phyloP scores from a whole-genome alignment of 2,329 filamentous ascomycete genomes.

The Scolecobasidium constrictum region DNA sequence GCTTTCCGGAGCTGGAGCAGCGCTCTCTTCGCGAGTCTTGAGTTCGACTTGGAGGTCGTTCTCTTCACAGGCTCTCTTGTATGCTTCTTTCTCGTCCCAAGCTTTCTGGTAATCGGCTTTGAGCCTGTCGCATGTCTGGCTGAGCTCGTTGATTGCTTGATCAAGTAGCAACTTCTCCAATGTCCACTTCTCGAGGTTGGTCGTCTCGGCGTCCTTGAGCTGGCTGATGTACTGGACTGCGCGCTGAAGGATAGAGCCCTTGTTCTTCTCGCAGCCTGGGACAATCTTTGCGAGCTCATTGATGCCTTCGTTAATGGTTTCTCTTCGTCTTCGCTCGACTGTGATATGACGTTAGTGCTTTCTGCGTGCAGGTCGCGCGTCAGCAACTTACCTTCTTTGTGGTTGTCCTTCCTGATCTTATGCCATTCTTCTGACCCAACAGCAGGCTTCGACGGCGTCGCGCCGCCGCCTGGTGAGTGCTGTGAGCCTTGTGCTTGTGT shows the following conservation, averaged over 20 bases:
- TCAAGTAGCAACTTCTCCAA: slow-evolving; percentile 83
- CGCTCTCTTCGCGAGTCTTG: background rate
- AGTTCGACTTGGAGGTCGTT: background rate
- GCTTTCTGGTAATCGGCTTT: slow-evolving; percentile 70
- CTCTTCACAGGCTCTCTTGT: slow-evolving; percentile 46
- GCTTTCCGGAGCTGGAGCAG: background rate
- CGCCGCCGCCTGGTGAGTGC: slow-evolving; percentile 12
- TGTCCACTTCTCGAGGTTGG: slow-evolving; percentile 92
- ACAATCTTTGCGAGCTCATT: slow-evolving; percentile 98
- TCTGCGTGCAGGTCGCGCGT: too few relatives aligned
- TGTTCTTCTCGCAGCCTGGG: slow-evolving; percentile 97
- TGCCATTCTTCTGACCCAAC: slow-evolving; percentile 99
- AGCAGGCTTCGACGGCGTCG: slow-evolving; percentile 52
- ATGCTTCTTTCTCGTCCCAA: slow-evolving; percentile 67
- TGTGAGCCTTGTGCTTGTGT: slow-evolving; percentile 33
- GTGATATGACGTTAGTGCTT: slow-evolving; percentile 20
- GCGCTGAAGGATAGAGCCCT: slow-evolving; percentile 88
- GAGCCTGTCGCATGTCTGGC: slow-evolving; percentile 75
- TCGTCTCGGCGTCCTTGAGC: slow-evolving; percentile 84
- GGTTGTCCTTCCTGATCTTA: slow-evolving; percentile 91
- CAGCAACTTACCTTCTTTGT: slow-evolving; percentile 85
- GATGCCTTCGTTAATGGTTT: slow-evolving; percentile 98
- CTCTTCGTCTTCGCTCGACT: slow-evolving; percentile 93
- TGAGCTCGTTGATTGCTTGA: slow-evolving; percentile 81
- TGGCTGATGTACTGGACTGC: slow-evolving; percentile 92